Conservation (phyloP, 2,329 filamentous ascomycete genomes). For the Aspergillus japonicus region DNA sequence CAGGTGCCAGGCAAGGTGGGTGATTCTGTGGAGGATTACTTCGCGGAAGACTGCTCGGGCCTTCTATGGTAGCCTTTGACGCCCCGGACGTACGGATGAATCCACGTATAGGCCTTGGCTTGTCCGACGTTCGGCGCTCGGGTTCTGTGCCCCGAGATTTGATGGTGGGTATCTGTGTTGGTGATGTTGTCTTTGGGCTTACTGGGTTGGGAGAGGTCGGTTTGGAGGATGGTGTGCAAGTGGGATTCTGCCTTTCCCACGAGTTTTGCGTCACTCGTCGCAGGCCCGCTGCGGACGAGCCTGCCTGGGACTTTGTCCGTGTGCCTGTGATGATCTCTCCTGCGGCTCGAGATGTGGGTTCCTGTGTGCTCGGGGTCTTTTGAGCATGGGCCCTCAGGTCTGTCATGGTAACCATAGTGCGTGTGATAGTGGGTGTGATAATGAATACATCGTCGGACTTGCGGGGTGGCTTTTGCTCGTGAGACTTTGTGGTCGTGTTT, state of each 20-base stretch:
- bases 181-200: neutral
- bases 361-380: slow-evolving; percentile 18
- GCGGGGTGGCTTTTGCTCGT: slow-evolving; percentile 14
- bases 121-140: slow-evolving; percentile 12
- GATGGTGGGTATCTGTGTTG: slow-evolving; percentile 12
- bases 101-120: slow-evolving; percentile 32
- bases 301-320: slow-evolving; percentile 26
- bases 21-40: slow-evolving; percentile 9
- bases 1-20: slow-evolving; percentile 1
- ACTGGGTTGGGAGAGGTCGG: slow-evolving; percentile 4
- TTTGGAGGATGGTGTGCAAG: slow-evolving; percentile 24
- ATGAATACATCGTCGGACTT: slow-evolving; percentile 36
- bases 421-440: slow-evolving; percentile 44
- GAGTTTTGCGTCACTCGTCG: slow-evolving; percentile 26
- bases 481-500: slow-evolving; percentile 15
- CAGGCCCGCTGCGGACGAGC: slow-evolving; percentile 27
- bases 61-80: slow-evolving; percentile 29
- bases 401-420: slow-evolving; percentile 38
- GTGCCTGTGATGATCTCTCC: slow-evolving; percentile 30
- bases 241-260: slow-evolving; percentile 23
- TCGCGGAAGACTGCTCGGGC: slow-evolving; percentile 20
- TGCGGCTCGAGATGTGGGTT: slow-evolving; percentile 20
- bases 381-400: slow-evolving; percentile 19
- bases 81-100: slow-evolving; percentile 38
- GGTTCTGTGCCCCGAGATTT: slow-evolving; percentile 15